phyloP scores from a whole-genome alignment of 2,329 filamentous ascomycete species.

The Torrubiellomyces zombiae region DNA sequence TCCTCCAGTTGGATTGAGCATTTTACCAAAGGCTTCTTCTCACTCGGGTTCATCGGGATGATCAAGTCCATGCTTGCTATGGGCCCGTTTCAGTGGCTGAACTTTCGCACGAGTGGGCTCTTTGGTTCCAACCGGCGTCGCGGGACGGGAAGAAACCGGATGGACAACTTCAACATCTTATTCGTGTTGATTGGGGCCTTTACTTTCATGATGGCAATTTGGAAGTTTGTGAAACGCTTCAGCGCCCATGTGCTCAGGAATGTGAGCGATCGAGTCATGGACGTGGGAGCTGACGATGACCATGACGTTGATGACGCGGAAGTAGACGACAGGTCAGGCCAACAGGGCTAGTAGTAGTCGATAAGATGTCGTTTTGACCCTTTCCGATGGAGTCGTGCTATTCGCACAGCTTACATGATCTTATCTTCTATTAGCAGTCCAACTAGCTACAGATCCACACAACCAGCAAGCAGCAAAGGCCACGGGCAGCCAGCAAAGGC shows the following conservation, averaged over 20 bases:
- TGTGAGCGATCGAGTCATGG: slow-evolving; percentile 65
- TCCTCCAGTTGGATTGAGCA: slow-evolving; percentile 59
- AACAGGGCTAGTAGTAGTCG: slow-evolving; percentile 1
- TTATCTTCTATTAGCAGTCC: too few species aligned
- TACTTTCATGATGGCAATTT: slow-evolving; percentile 71
- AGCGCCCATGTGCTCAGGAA: slow-evolving; percentile 57
- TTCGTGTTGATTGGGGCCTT: slow-evolving; percentile 65
- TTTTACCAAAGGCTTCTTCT: slow-evolving; percentile 80
- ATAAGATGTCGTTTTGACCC: too few species aligned
- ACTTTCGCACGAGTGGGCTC: slow-evolving; percentile 46
- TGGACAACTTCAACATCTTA: slow-evolving; percentile 63
- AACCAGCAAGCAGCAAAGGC: too few species aligned
- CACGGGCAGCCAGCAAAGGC: too few species aligned
- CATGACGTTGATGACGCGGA: slow-evolving; percentile 31
- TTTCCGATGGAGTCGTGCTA: too few species aligned
- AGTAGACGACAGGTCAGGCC: slow-evolving; percentile 15
- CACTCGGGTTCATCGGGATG: slow-evolving; percentile 72
- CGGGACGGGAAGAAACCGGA: slow-evolving; percentile 56
- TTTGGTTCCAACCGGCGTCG: slow-evolving; percentile 34
- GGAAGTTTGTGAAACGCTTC: slow-evolving; percentile 63
- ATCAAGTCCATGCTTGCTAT: slow-evolving; percentile 62
- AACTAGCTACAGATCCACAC: too few species aligned
- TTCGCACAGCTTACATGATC: too few species aligned
- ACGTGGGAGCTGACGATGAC: slow-evolving; percentile 49
- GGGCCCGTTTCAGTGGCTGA: slow-evolving; percentile 63